phyloP scores from a whole-genome alignment of 2,329 filamentous ascomycete genomes.

The Hypoxylon rubiginosum region DNA sequence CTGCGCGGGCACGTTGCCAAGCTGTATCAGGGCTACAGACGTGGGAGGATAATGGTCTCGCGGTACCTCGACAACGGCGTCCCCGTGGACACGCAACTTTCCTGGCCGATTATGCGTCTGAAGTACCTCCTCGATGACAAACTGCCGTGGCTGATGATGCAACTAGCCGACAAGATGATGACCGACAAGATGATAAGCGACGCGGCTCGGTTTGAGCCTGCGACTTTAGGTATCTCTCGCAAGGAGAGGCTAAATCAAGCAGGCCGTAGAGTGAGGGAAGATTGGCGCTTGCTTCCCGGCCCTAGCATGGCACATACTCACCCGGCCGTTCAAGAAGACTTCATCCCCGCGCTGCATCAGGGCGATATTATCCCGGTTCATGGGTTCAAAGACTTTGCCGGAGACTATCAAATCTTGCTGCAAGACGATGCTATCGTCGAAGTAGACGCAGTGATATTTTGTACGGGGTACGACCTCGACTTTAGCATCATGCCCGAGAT shows the following conservation, averaged over 20 bases:
- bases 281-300: slow-evolving; percentile 38
- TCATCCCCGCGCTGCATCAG: slow-evolving; percentile 38
- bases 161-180: slow-evolving; percentile 34
- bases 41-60: slow-evolving; percentile 37
- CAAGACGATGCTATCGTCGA: slow-evolving; percentile 32
- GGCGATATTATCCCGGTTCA: slow-evolving; percentile 34
- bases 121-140: slow-evolving; percentile 44
- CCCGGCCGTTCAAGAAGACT: slow-evolving; percentile 43
- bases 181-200: slow-evolving; percentile 41
- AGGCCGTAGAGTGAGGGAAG: slow-evolving; percentile 25
- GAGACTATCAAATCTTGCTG: slow-evolving; percentile 32
- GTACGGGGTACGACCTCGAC: slow-evolving; percentile 43
- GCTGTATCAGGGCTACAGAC: slow-evolving; percentile 40
- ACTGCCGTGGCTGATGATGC: slow-evolving; percentile 30
- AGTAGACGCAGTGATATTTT: slow-evolving; percentile 44
- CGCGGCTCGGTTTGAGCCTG: slow-evolving; percentile 37
- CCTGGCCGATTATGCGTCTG: slow-evolving; percentile 39
- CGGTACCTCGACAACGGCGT: slow-evolving; percentile 38
- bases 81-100: slow-evolving; percentile 34
- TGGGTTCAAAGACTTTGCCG: slow-evolving; percentile 41
- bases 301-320: slow-evolving; percentile 39
- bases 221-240: background rate
- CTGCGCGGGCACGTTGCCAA: slow-evolving; percentile 30
- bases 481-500: slow-evolving; percentile 44
- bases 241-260: slow-evolving; percentile 29